Conservation (phyloP, 2,329 filamentous ascomycete species). For the Fusarium fujikuroi region DNA sequence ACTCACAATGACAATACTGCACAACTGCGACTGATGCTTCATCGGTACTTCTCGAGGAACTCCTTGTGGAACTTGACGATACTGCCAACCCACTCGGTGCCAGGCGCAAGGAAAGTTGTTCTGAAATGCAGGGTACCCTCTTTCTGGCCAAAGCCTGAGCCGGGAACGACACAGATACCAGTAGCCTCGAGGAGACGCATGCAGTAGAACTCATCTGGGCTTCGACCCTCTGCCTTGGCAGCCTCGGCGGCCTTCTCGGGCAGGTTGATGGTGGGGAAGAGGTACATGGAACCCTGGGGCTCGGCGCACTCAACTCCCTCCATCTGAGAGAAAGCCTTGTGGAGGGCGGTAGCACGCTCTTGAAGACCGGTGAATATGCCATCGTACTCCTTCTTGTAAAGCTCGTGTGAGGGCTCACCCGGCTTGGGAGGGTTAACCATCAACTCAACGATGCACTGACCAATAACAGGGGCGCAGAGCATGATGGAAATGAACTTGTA, state of each 20-base stretch:
- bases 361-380: conserved; percentile 82
- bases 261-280: conserved; percentile 93
- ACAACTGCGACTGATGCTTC: conserved; percentile 19
- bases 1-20: not conserved
- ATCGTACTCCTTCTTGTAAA: conserved; percentile 88
- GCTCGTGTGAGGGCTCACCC: conserved; percentile 84
- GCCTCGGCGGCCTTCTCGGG: conserved; percentile 80
- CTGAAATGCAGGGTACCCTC: conserved; percentile 92
- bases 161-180: conserved; percentile 92
- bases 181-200: conserved; percentile 91
- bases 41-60: conserved; percentile 86
- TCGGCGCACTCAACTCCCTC: conserved; percentile 92
- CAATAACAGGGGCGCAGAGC: conserved; percentile 93
- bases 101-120: conserved; percentile 95
- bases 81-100: conserved; percentile 90
- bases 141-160: conserved; percentile 93
- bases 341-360: conserved; percentile 83
- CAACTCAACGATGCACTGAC: conserved; percentile 94
- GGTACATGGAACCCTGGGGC: conserved; percentile 97
- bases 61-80: conserved; percentile 91
- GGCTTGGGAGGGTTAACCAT: conserved; percentile 95
- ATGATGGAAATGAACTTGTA: conserved; percentile 99
- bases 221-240: conserved; percentile 77
- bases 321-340: conserved; percentile 92
- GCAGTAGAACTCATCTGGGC: conserved; percentile 93